Base-by-base conservation (phyloP, 805 yeast species). In the Candida odintsovae region DNA sequence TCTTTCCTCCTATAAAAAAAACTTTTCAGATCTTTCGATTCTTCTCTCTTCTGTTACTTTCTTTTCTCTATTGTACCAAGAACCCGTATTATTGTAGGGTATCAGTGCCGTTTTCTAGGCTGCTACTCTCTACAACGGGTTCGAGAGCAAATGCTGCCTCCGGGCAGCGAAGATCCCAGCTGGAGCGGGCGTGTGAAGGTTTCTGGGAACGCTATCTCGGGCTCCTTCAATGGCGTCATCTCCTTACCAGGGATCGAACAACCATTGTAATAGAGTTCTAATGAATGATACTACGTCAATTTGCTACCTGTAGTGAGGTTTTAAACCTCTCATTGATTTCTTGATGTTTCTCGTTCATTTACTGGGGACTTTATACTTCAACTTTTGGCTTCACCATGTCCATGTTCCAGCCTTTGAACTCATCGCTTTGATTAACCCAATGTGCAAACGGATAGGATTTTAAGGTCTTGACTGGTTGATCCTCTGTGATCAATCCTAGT, bases 361-460 rank as follows among this genome's bases (percentile, higher is more conserved):
- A 25, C 8, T 10, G 5, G 5, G 8, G 23, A 22, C 23, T 22
- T 22, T 8, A 56, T 28, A 50, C 48, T 19, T 51, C 58, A 13
- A 55, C 61, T 31, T 52, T 55, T 52, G 57, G 57, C 42, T 54
- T 50, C 49, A 59, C 35, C 61, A 56, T 59, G 2, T 57, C 59
- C 21, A 40, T 52, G 43, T 67, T 59, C 78, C 78, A 73, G 8
- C 78, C 78, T 25, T 63, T 45, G 18, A 63, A 57, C 22, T 64
- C 72, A 45, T 64, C 68, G 51, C 63, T 54, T 31, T 58, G 65
- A 35, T 69, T 62, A 10, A 70, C 60, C 52, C 69, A 82, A 55
- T 75, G 71, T 2, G 87, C 86, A 68, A 82, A 82, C 29, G 88
- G 88, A 56, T 82, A 82, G 3, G 78, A 67, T 18, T 82, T 77